Conservation (phyloP, 2,329 filamentous ascomycete species). For the Exophiala sideris region DNA sequence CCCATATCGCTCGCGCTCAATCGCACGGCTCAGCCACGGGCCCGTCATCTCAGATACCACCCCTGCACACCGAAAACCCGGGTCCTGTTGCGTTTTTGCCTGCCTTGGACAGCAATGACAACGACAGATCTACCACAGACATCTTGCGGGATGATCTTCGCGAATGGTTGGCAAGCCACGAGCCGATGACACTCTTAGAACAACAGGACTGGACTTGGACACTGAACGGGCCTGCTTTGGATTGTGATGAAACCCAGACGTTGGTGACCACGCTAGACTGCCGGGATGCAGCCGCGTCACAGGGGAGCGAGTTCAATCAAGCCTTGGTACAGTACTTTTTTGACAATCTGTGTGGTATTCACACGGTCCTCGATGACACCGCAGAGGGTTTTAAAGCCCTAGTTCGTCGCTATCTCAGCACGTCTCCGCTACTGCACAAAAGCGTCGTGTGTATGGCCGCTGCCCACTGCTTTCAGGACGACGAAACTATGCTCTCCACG, state of each 20-base stretch:
- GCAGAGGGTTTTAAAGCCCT: constrained; percentile 16
- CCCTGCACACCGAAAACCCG: not conserved
- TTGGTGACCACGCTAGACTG: constrained; percentile 3
- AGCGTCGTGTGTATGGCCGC: constrained; percentile 17
- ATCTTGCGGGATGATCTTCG: constrained; percentile 17
- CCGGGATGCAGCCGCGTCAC: constrained; percentile 4
- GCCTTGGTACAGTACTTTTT: constrained; percentile 17
- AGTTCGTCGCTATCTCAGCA: constrained; percentile 13
- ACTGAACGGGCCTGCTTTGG: constrained; percentile 3
- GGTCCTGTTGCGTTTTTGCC: not conserved
- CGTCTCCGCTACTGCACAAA: constrained; percentile 14
- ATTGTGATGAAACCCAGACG: constrained; percentile 9
- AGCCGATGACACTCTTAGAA: constrained; percentile 14
- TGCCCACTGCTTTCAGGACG: constrained; percentile 16
- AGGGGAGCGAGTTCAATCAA: constrained; percentile 15
- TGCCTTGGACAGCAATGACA: constrained; percentile 1
- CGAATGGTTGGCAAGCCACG: constrained; percentile 15
- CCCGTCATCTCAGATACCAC: constrained; percentile 6
- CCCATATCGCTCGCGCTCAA: constrained; percentile 3
- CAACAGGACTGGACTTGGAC: constrained; percentile 19
- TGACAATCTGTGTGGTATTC: constrained; percentile 15
- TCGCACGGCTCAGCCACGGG: constrained; percentile 6
- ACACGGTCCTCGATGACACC: constrained; percentile 14
- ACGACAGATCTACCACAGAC: constrained; percentile 13
- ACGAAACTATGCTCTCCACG: constrained; percentile 14